Evolutionary conservation across 2,329 filamentous ascomycete species (phyloP), one percentile per base, ranked within the genome.

Genomic region (Domatiomyces catenatus): DNA sequence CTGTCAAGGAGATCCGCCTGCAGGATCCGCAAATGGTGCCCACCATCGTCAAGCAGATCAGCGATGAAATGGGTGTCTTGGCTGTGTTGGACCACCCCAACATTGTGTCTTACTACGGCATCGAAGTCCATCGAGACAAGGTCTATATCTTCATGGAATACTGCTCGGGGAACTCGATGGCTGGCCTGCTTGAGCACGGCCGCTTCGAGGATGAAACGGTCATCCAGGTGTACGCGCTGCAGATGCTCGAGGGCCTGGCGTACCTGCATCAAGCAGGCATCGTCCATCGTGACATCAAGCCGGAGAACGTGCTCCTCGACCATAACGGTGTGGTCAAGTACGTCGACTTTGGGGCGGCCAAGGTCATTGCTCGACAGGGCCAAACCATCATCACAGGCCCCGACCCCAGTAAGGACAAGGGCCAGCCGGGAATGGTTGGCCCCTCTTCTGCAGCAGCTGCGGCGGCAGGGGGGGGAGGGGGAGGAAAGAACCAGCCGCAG

Each of bases 131-230:
- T 68, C 80, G 92, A 56, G 92, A 98, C 73, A 92, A 94, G 64
- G 92, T 98, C n/a, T 98, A 96, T 68, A 95, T 98, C 59, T 98
- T 98, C 65, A 98, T 98, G 92, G 92, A 98, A 67, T 96, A 94
- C 68, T 98, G 92, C 67, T 93, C 88, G 4, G 90, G 92, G 48
- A 92, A 92, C 18, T 96, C 90, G 15, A 74, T 98, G 47, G 89
- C 92, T 43, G 84, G 79, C 48, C 71, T 98, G 49, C 74, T 98
- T 43, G 92, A 98, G 66, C 90, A 98, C 63, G 92, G 92, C 10
- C 84, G 92, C 42, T 95, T 98, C 56, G 92, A 95, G 70, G 93
- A 96, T 63, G 92, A 98, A 66, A 92, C 89, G 50, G 89, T 96
- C 55, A 90, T 94, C 54, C 93, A 93, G 80, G 90, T 96, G 43